Base-by-base conservation (phyloP, 768 basidiomycete genomes). In the Crassisporium funariophilum region DNA sequence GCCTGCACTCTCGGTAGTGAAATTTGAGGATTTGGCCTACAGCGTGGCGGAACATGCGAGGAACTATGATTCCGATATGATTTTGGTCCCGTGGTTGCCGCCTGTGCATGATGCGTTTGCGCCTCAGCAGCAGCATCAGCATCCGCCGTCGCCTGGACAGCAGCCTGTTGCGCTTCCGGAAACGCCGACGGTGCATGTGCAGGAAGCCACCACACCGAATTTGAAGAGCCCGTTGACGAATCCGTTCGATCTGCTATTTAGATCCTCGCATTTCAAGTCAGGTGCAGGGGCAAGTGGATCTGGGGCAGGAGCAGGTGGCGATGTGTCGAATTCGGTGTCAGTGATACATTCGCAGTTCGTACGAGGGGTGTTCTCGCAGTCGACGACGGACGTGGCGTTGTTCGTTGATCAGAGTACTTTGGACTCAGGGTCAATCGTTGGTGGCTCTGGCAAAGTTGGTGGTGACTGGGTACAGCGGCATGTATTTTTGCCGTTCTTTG, bases 401-500 rank as follows among this genome's bases (percentile, higher is more conserved):
- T 92, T 86, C 59, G 78, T 98, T 37, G 92, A 97, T 58, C 76
- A 80, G 36, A 76, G 75, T 27, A 68, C 72, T 56, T 68, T 41
- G 57, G 66, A 49, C 52, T 44, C 53, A 27, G 16, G 46, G 1
- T 46, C 56, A n/a, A 41, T 48, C 16, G 46, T 55, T 8, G 47
- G 53, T 8, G 41, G 29, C 7, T 11, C 11, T 5, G n/a, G 5
- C 19, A 47, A 52, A 11, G 41, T 17, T 16, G 41, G 40, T 23
- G 53, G 54, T 31, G 34, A 63, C 22, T 47, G 64, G 36, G 68
- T 67, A 31, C 64, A 57, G 7, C 77, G 83, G 58, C 88, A 91
- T 59, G 55, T 98, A 11, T 88, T 92, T 67, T 58, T 97, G 10
- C 89, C 92, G 0, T 98, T 98, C 78, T 89, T 92, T 62, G 95